These are phyloP conservation scores for Penstemon newberryi DNA, from an alignment of 257 asterid species.

Conservation along the genomic window DNA sequence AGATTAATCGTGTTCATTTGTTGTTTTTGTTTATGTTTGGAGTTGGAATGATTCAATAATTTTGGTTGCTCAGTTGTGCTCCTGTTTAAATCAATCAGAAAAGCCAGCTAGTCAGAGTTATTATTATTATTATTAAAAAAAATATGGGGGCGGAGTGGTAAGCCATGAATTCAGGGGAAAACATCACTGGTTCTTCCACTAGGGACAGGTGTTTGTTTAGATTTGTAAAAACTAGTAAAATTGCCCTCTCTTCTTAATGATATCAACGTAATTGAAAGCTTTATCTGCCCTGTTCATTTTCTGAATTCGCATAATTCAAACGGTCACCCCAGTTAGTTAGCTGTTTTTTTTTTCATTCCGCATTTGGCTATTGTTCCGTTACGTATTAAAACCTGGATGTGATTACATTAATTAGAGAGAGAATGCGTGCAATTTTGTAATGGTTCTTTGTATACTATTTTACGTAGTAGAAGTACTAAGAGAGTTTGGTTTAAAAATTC, in stretches of 20 bases:
- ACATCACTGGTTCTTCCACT: too few species aligned
- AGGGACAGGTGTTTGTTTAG: background rate
- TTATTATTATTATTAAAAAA: too few species aligned
- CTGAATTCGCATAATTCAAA: constrained; percentile 11
- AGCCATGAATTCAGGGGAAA: too few species aligned
- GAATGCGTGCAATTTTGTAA: too few species aligned
- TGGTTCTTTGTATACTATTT: background rate
- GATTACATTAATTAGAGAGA: too few species aligned
- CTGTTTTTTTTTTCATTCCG: constrained; percentile 1
- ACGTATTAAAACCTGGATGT: background rate
- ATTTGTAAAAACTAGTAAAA: background rate
- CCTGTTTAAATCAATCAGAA: background rate
- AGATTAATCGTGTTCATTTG: background rate
- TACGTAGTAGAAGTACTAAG: background rate
- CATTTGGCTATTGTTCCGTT: constrained; percentile 1
- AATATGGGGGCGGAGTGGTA: too few species aligned
- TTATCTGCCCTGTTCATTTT: background rate
- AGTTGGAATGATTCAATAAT: background rate
- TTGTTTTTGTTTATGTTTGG: background rate
- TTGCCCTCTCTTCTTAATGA: background rate
- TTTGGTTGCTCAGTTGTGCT: constrained; percentile 5
- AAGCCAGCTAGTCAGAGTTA: background rate
- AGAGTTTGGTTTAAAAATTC: background rate
- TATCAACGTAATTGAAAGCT: constrained; percentile 5
- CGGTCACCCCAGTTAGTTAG: constrained; percentile 13